Evolutionary conservation across 352 stramenopile species (phyloP), one percentile per base, ranked within the genome.

Genomic region (Globisporangium middletonii): DNA sequence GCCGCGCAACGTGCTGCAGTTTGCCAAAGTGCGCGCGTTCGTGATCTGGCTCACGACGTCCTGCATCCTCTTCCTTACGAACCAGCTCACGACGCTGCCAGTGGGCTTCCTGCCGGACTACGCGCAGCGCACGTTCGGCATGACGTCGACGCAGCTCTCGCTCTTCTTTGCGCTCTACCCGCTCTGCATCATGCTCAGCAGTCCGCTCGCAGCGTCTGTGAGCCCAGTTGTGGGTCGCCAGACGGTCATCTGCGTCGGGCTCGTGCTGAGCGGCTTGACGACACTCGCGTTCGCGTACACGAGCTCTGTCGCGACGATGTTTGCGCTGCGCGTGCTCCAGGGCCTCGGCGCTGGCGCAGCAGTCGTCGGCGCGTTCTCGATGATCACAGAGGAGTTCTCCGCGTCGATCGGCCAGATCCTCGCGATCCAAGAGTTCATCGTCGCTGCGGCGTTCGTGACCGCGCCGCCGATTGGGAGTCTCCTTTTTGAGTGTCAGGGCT

Each of bases 71-170:
- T 88, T 90, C 62, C 72, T 88, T 23, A 77, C 74, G 12, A 90
- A 90, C 60, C 79, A 88, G 52, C 75, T 90, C 57, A 87, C 77
- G 43, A 87, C 77, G 59, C 68, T 90, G 11, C 72, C 77, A 19
- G 79, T 90, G n/a, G 79, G 79, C 28, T 90, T 90, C 68, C 88
- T 86, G 64, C 79, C 79, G 33, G 60, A 62, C 12, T 87, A 88
- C 65, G 79, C 73, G 44, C 57, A 75, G 44, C 54, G 72, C 38
- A 59, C 23, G n/a, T 68, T 84, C 1, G 57, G 68, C 55, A 81
- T 86, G 69, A 73, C 73, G 23, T 57, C 66, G 16, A 53, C 59
- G 30, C 60, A 87, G 59, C 62, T 90, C 53, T 83, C 75, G 50
- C 45, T 86, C 63, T 86, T 90, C 67, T 90, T 90, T 62, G 75